Percentiles rank a stretch among this genome's conserved stretches.
phyloP scores from a whole-genome alignment of 2,329 filamentous ascomycete species.

The Ampelomyces quisqualis region DNA sequence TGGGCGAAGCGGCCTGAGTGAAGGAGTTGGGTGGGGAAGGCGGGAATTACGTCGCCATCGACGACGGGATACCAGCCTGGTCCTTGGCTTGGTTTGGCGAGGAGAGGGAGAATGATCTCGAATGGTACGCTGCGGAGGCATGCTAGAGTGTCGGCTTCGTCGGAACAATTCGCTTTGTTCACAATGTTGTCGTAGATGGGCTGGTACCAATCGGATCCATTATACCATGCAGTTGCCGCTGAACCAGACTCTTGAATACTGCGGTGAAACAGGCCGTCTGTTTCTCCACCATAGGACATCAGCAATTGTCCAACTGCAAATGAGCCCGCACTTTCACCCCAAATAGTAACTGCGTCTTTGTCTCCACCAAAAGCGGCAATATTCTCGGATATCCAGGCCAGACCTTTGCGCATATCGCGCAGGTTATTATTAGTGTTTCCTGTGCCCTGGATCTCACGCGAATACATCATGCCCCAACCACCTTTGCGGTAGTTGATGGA shows the following conservation, averaged over 20 bases:
- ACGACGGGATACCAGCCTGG: slow-evolving; percentile 50
- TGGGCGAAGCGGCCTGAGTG: slow-evolving; percentile 61
- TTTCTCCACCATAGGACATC: slow-evolving; percentile 37
- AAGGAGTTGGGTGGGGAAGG: slow-evolving; percentile 57
- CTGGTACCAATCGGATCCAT: slow-evolving; percentile 53
- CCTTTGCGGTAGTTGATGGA: slow-evolving; percentile 57
- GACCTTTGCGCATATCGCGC: slow-evolving; percentile 49
- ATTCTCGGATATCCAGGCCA: slow-evolving; percentile 50
- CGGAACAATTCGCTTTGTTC: slow-evolving; percentile 58
- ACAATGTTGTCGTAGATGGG: slow-evolving; percentile 42
- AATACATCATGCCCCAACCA: slow-evolving; percentile 68
- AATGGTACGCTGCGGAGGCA: slow-evolving; percentile 63
- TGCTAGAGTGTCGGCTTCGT: slow-evolving; percentile 43
- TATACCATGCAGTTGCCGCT: slow-evolving; percentile 44
- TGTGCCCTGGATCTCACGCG: slow-evolving; percentile 47
- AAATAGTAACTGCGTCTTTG: slow-evolving; percentile 49
- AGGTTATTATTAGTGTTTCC: slow-evolving; percentile 46
- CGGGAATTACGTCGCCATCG: slow-evolving; percentile 60
- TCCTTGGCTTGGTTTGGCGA: slow-evolving; percentile 49
- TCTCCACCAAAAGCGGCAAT: slow-evolving; percentile 48
- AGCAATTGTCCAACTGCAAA: slow-evolving; percentile 43
- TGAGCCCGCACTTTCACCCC: slow-evolving; percentile 50
- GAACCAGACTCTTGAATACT: slow-evolving; percentile 43
- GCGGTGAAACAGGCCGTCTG: slow-evolving; percentile 41
- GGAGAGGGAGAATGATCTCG: slow-evolving; percentile 56